Evolutionary conservation across 352 stramenopile genomes (phyloP).

Genomic region (Phytophthora rubi): DNA sequence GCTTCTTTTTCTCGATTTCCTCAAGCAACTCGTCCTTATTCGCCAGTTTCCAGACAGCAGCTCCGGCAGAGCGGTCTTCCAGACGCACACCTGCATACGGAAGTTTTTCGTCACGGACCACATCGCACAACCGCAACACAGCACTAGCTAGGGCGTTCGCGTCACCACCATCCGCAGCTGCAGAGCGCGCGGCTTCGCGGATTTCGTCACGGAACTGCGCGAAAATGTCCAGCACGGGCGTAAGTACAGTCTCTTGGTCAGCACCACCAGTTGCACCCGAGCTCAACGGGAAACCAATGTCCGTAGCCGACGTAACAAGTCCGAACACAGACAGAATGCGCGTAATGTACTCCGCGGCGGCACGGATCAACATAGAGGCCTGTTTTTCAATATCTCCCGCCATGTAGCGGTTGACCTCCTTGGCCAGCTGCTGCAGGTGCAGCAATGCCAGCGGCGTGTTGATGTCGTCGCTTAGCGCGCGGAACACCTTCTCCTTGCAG

Average conservation of each 20-base stretch:
- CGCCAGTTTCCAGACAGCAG: conserved; percentile 91
- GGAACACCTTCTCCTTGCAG: conserved; percentile 83
- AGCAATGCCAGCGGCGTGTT: conserved; percentile 89
- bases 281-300: conserved; percentile 85
- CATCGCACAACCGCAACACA: conserved; percentile 87
- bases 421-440: conserved; percentile 81
- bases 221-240: conserved; percentile 91
- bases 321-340: conserved; percentile 88
- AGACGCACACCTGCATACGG: conserved; percentile 88
- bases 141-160: conserved; percentile 64
- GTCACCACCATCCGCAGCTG: conserved; percentile 43
- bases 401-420: conserved; percentile 89
- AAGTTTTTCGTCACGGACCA: conserved; percentile 90
- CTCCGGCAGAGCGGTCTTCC: conserved; percentile 76
- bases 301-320: conserved; percentile 67
- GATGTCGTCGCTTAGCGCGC: conserved; percentile 89
- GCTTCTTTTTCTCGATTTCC: conserved; percentile 78
- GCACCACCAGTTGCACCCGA: conserved; percentile 44
- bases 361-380: conserved; percentile 83
- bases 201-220: conserved; percentile 89
- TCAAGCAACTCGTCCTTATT: conserved; percentile 89
- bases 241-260: conserved; percentile 84
- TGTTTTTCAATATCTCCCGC: conserved; percentile 53
- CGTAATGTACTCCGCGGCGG: conserved; percentile 89
- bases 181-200: conserved; percentile 69